Evolutionary conservation across 805 yeast species (phyloP), one percentile per base, ranked within the genome.

Genomic region (Ogataea angusta): DNA sequence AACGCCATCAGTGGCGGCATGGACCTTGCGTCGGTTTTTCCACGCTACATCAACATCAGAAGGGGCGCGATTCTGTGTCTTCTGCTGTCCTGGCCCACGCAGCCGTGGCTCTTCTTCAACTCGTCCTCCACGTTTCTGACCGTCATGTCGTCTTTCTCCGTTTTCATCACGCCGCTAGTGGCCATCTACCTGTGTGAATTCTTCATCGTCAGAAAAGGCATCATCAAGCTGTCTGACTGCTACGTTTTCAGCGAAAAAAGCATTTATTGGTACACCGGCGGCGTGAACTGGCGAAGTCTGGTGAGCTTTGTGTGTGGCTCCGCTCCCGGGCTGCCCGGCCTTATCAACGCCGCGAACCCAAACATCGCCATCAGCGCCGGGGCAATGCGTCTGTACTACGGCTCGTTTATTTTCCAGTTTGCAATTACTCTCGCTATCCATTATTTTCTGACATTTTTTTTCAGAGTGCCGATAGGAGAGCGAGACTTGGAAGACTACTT

Each of bases 241-340:
- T 76, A 63, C 55, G 57, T 61, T 14, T 53, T 51, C 14, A 43
- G 53, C 22, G 36, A 54, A 2, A 46, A 53, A 6, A 38, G 54
- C 26, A 44, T 51, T 22, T 76, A 72, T 51, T 72, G 68, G 64
- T 40, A 34, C 33, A 16, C 33, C 18, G 21, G 35, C 68, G 80
- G 79, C 8, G 34, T 67, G 46, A 71, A 75, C 52, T 67, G 67
- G 65, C 62, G 72, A 48, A 66, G 68, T 12, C 38, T 67, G 10
- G 34, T 60, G 4, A 59, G 69, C 8, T 72, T 71, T 67, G 30
- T 63, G 4, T 46, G 57, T 5, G 70, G 72, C 23, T 60, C 67
- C 53, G 65, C 69, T 9, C 78, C 77, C 13, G 75, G 75, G 15
- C 42, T 75, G 18, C 80, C 80, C 3, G 80, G 80, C 25, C 57